Percentiles rank a stretch among this genome's conserved stretches.
phyloP scores from a whole-genome alignment of 208 protist species.

The Leishmania guyanensis region DNA sequence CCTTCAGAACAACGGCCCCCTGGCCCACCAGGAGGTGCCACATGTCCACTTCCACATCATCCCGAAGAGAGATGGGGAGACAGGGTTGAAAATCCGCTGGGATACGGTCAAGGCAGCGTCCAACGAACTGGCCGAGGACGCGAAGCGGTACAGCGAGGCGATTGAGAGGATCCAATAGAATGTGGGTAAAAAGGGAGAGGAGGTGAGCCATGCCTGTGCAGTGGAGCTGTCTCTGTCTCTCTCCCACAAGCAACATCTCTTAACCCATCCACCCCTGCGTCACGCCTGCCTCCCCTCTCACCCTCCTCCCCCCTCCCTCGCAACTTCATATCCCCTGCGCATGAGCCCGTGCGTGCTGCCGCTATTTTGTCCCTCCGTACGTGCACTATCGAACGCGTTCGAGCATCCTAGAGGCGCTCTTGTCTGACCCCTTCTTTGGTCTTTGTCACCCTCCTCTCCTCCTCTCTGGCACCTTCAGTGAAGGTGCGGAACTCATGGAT shows the following conservation, averaged over 20 bases:
- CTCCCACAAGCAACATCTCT: background rate
- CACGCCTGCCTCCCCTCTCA: background rate
- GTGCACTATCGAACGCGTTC: background rate
- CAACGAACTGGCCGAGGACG: slow-evolving; percentile 61
- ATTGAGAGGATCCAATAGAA: slow-evolving; percentile 51
- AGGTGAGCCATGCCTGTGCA: background rate
- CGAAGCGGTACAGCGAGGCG: slow-evolving; percentile 55
- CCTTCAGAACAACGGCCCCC: slow-evolving; percentile 92
- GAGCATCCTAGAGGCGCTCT: background rate
- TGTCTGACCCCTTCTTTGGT: background rate
- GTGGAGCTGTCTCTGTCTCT: background rate
- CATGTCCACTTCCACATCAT: slow-evolving; percentile 96
- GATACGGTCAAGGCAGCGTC: slow-evolving; percentile 63
- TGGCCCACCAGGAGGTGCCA: slow-evolving; percentile 92
- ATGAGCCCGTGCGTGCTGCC: background rate
- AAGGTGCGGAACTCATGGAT: background rate
- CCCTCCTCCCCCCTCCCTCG: background rate
- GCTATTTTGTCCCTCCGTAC: background rate
- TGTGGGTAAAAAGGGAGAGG: background rate
- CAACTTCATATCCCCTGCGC: background rate
- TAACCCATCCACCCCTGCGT: background rate
- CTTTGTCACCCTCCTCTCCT: background rate
- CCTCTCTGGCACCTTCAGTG: background rate
- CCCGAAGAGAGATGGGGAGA: slow-evolving; percentile 67
- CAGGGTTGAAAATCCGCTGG: slow-evolving; percentile 77